Percentiles rank a stretch among this genome's conserved stretches.
Evolutionary conservation across 2,329 filamentous ascomycete species (phyloP).

Genomic region (Paraconiothyrium sp.): DNA sequence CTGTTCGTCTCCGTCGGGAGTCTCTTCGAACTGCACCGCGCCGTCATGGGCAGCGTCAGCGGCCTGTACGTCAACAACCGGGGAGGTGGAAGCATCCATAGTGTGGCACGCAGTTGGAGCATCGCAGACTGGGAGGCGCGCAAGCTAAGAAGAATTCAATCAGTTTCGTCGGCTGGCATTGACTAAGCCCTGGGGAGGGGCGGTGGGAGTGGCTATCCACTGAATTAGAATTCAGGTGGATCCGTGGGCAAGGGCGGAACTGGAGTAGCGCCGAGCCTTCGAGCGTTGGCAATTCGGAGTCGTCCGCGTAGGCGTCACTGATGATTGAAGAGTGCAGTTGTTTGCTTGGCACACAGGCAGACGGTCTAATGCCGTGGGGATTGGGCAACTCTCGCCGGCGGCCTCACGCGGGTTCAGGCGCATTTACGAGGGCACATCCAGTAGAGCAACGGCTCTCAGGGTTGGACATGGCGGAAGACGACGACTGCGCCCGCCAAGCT

Average conservation of each 20-base stretch:
- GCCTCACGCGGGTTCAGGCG: slow-evolving; percentile 5
- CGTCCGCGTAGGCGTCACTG: slow-evolving; percentile 5
- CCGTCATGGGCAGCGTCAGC: slow-evolving; percentile 29
- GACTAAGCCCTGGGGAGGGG: slow-evolving; percentile 32
- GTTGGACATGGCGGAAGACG: slow-evolving; percentile 15
- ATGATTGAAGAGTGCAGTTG: neutral
- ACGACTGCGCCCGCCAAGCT: slow-evolving; percentile 44
- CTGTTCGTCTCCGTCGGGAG: slow-evolving; percentile 41
- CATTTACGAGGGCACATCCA: slow-evolving; percentile 8
- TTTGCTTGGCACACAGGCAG: neutral
- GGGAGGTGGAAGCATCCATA: slow-evolving; percentile 49
- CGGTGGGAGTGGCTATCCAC: slow-evolving; percentile 21
- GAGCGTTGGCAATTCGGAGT: slow-evolving; percentile 15
- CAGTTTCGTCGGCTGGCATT: slow-evolving; percentile 26
- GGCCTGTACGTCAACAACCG: slow-evolving; percentile 42
- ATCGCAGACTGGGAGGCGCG: slow-evolving; percentile 25
- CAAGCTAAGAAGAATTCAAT: slow-evolving; percentile 33
- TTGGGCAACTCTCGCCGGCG: slow-evolving; percentile 9
- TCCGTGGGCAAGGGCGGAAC: slow-evolving; percentile 19
- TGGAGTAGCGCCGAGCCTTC: slow-evolving; percentile 25
- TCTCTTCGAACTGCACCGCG: slow-evolving; percentile 38
- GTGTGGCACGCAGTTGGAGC: slow-evolving; percentile 29
- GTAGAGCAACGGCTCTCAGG: slow-evolving; percentile 5
- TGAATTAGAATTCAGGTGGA: slow-evolving; percentile 21
- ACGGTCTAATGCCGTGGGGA: neutral